These are phyloP conservation scores for Metarhizium humberi DNA, from an alignment of 2,329 filamentous ascomycete genomes.

Conservation along the genomic window DNA sequence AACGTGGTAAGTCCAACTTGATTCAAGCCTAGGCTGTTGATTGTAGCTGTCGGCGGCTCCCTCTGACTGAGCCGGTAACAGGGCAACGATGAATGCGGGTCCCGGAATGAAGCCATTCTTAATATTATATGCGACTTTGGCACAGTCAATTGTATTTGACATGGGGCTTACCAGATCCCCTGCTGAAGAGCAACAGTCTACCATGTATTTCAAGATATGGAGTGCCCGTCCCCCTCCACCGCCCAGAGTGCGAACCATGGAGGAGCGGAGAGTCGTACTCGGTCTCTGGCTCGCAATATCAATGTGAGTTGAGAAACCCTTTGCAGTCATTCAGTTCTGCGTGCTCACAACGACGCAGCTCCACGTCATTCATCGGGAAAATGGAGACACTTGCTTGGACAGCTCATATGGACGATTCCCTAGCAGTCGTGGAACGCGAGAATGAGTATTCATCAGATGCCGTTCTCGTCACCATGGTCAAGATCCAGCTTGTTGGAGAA, in stretches of 20 bases:
- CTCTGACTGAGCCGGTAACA: conserved; percentile 9
- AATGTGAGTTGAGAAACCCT: conserved; percentile 15
- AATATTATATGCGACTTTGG: conserved; percentile 32
- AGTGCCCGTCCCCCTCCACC: conserved; percentile 15
- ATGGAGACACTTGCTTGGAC: conserved; percentile 48
- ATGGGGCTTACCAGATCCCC: conserved; percentile 32
- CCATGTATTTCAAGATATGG: conserved; percentile 27
- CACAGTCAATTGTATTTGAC: conserved; percentile 34
- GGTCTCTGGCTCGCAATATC: conserved; percentile 34
- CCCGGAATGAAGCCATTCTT: conserved; percentile 32
- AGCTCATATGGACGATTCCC: conserved; percentile 46
- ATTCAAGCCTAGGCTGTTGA: not conserved
- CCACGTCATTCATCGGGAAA: conserved; percentile 31
- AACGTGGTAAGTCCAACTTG: not conserved
- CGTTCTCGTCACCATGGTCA: conserved; percentile 28
- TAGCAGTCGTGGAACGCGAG: conserved; percentile 34
- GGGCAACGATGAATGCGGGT: conserved; percentile 28
- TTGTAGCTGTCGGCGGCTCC: not conserved
- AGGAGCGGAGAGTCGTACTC: conserved; percentile 40
- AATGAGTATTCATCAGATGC: conserved; percentile 40
- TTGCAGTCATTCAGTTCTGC: not conserved
- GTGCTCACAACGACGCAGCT: conserved; percentile 13
- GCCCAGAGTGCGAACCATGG: conserved; percentile 30
- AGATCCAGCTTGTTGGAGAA: conserved; percentile 31
- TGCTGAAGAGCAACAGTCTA: conserved; percentile 25